Conservation (phyloP, 306 rosid species). For the Inga leiocalycina region DNA sequence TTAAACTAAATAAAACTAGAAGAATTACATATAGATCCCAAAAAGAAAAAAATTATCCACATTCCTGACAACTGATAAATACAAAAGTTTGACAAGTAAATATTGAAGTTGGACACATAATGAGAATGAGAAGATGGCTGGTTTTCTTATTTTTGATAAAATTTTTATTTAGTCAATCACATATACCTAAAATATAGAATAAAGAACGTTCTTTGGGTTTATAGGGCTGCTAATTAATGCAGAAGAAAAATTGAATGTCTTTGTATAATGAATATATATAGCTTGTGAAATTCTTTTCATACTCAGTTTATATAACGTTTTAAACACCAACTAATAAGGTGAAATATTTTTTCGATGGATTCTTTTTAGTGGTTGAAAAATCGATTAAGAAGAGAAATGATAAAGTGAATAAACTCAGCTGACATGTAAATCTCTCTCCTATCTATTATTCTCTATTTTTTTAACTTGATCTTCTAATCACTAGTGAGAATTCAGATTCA, state of each 20-base stretch:
- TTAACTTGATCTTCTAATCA: not conserved
- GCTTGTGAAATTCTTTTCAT: not conserved
- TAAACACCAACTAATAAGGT: not conserved
- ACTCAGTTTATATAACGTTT: not conserved
- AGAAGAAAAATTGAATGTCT: not conserved
- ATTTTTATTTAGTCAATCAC: not conserved
- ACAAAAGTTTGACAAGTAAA: not conserved
- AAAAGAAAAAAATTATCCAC: too few relatives aligned
- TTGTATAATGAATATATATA: too few relatives aligned
- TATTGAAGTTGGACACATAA: not conserved
- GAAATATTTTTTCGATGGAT: too few relatives aligned
- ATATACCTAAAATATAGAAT: too few relatives aligned
- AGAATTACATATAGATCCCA: too few relatives aligned
- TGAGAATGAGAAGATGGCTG: not conserved
- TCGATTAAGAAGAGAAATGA: not conserved
- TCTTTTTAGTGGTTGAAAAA: not conserved
- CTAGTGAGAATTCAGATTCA: not conserved
- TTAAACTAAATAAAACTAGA: too few relatives aligned
- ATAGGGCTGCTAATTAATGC: not conserved
- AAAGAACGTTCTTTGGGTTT: not conserved
- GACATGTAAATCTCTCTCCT: not conserved
- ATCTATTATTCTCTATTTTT: too few relatives aligned
- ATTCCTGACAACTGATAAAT: too few relatives aligned
- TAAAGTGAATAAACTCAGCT: not conserved
- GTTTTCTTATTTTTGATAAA: not conserved